A percentile compares a stretch with the other conserved stretches of the same genome.
Evolutionary conservation across 2,329 filamentous ascomycete genomes (phyloP).

Genomic region (Claviceps fusiformis): DNA sequence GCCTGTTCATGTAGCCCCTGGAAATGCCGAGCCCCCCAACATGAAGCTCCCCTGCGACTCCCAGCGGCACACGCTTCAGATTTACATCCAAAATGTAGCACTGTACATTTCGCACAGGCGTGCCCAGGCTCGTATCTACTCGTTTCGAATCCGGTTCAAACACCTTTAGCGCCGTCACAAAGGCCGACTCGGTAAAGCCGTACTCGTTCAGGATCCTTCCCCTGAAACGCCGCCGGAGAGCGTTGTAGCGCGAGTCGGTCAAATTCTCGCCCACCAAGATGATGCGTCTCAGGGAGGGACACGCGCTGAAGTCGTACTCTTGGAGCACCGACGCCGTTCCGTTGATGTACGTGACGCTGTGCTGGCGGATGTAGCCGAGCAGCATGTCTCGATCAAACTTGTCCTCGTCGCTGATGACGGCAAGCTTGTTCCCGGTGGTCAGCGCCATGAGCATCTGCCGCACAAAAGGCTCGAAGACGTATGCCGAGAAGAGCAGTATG

Average conservation of each 20-base stretch:
- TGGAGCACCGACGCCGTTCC: constrained; percentile 1
- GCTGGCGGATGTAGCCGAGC: neutral
- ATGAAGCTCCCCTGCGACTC: neutral
- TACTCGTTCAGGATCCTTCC: constrained; percentile 1
- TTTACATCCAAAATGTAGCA: constrained; percentile 2
- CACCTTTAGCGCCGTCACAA: constrained; percentile 1
- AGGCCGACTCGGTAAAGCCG: constrained; percentile 3
- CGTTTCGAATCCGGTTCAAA: neutral
- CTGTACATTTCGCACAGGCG: neutral
- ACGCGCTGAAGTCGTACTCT: constrained; percentile 1
- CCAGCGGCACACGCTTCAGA: neutral
- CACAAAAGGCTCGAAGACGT: constrained; percentile 2
- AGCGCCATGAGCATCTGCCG: constrained; percentile 3
- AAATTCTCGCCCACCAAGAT: constrained; percentile 2
- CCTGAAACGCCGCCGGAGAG: neutral
- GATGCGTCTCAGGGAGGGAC: neutral
- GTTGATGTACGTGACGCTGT: constrained; percentile 2
- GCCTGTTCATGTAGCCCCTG: constrained; percentile 1
- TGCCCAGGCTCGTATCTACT: neutral
- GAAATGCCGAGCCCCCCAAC: neutral
- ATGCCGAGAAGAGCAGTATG: constrained; percentile 2
- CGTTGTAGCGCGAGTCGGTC: neutral
- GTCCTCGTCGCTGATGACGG: constrained; percentile 1
- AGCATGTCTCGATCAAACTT: neutral
- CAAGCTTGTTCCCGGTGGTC: constrained; percentile 1